Evolutionary conservation across 2,329 filamentous ascomycete species (phyloP).

Genomic region (Aspergillus brunneoviolaceus): DNA sequence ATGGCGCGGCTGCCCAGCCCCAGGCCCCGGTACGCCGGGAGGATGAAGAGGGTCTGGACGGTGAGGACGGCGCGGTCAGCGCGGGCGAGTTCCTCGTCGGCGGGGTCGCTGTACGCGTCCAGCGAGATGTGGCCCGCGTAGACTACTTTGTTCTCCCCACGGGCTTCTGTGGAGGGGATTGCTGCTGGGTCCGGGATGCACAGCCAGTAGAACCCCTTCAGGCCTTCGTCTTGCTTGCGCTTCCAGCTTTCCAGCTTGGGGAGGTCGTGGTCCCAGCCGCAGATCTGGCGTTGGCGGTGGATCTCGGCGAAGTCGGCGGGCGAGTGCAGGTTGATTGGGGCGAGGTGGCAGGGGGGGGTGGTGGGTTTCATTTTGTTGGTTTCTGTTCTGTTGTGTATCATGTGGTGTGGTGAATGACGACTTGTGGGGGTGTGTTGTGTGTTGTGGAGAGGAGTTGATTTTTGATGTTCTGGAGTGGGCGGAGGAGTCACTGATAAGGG

Average conservation of each 20-base stretch:
- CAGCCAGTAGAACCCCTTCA: constrained; percentile 24
- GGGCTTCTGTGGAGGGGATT: no score
- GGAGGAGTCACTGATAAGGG: not conserved
- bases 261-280: constrained; percentile 19
- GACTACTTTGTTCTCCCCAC: not conserved
- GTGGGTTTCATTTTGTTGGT: not conserved
- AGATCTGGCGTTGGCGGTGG: constrained; percentile 15
- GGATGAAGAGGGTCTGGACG: constrained; percentile 28
- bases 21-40: constrained; percentile 19
- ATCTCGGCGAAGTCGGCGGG: constrained; percentile 14
- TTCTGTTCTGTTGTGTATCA: not conserved
- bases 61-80: constrained; percentile 19
- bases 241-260: constrained; percentile 11
- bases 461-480: no score
- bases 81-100: constrained; percentile 14
- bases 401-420: not conserved
- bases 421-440: not conserved
- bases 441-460: not conserved
- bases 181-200: not conserved
- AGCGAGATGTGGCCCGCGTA: constrained; percentile 31
- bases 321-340: constrained; percentile 19
- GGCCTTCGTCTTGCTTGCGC: constrained; percentile 9
- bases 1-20: constrained; percentile 23
- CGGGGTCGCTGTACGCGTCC: constrained; percentile 19
- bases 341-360: constrained; percentile 5